Conservation (phyloP, 345 rosid genomes). For the Hevea brasiliensis region DNA sequence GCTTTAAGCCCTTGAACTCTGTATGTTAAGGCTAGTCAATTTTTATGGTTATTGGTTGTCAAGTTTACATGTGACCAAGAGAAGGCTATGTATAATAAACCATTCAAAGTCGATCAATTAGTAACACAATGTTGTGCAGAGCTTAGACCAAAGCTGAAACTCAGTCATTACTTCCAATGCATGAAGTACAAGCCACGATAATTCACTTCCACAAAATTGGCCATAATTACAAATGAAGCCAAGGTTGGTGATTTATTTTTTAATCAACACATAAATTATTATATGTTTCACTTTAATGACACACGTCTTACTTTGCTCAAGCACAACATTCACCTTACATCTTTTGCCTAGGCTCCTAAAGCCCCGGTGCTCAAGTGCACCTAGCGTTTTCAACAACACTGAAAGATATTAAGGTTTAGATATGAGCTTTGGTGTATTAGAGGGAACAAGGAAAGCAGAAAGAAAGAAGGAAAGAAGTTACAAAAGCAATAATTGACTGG, state of each 20-base stretch:
- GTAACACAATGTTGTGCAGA: not conserved
- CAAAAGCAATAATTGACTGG: slow-evolving; percentile 1
- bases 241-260: not conserved
- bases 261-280: not conserved
- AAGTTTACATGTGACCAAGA: not conserved
- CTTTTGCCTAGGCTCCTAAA: not conserved
- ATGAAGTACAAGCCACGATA: not conserved
- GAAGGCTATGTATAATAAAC: not conserved
- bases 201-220: not conserved
- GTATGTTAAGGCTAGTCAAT: not conserved
- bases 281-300: not conserved
- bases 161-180: not conserved
- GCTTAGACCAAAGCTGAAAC: not conserved
- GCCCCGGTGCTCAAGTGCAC: not conserved
- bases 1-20: not conserved
- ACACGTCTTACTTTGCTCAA: not conserved
- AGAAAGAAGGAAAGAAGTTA: not conserved
- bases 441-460: not conserved
- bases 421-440: not conserved
- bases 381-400: not conserved
- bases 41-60: not conserved
- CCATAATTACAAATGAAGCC: not conserved
- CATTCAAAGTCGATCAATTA: not conserved
- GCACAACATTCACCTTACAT: not conserved
- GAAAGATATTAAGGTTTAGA: not conserved